Evolutionary conservation across 108 stramenopile species (phyloP).

Genomic region (Nitzschia inconspicua): DNA sequence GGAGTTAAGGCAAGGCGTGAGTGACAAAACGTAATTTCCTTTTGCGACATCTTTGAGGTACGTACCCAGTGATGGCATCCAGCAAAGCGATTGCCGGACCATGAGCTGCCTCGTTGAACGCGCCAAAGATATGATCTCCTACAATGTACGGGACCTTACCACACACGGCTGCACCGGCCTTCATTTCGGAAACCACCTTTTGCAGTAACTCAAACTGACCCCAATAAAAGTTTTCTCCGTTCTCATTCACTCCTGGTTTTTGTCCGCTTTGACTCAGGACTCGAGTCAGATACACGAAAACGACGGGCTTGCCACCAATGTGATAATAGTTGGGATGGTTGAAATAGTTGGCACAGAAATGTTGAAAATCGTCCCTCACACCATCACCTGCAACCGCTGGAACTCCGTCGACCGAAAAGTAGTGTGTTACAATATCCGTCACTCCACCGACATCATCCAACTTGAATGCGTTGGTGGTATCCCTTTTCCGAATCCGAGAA

Average conservation of each 20-base stretch:
- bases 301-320: slow-evolving; percentile 35
- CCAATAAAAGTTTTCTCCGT: background rate
- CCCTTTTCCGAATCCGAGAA: slow-evolving; percentile 13
- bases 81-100: slow-evolving; percentile 7
- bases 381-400: no score
- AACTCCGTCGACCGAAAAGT: no score
- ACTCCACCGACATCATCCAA: no score
- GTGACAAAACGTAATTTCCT: no score
- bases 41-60: no score
- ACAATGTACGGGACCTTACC: no score
- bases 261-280: no score
- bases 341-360: slow-evolving; percentile 34
- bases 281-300: slow-evolving; percentile 37
- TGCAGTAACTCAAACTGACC: slow-evolving; percentile 1
- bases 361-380: slow-evolving; percentile 23
- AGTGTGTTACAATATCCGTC: no score
- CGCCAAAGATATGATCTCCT: slow-evolving; percentile 29
- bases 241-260: no score
- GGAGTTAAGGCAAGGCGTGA: no score
- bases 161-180: slow-evolving; percentile 20
- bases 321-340: slow-evolving; percentile 41
- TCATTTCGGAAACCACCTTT: slow-evolving; percentile 8
- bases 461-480: slow-evolving; percentile 12
- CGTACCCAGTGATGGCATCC: slow-evolving; percentile 35
- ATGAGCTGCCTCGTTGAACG: background rate